These are phyloP conservation scores for Colletotrichum tropicale DNA, from an alignment of 2,329 filamentous ascomycete species.

Conservation along the genomic window DNA sequence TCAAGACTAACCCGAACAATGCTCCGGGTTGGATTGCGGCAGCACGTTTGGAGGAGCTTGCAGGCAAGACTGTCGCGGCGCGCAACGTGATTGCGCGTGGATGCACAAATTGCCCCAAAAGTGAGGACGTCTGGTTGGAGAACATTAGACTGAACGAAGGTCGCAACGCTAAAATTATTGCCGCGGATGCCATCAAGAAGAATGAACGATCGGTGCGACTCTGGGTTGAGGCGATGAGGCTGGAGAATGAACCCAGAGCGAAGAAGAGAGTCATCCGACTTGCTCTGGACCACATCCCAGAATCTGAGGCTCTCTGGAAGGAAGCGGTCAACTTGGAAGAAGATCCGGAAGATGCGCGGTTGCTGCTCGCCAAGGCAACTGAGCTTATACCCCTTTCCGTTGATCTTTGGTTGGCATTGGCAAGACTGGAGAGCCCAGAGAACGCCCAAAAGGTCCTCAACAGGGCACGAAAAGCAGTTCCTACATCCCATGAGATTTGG, in stretches of 20 bases:
- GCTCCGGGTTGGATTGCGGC: constrained; percentile 96
- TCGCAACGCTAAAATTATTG: constrained; percentile 94
- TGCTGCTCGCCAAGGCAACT: constrained; percentile 92
- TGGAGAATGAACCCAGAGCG: constrained; percentile 81
- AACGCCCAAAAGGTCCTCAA: constrained; percentile 96
- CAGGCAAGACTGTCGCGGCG: constrained; percentile 88
- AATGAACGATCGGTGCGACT: constrained; percentile 87
- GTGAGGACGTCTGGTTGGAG: constrained; percentile 94
- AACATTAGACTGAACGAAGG: constrained; percentile 92
- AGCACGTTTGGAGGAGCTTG: constrained; percentile 88
- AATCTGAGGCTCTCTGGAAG: constrained; percentile 98
- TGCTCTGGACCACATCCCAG: constrained; percentile 89
- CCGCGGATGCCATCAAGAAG: constrained; percentile 88
- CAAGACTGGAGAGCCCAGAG: constrained; percentile 85
- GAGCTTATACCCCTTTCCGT: constrained; percentile 94
- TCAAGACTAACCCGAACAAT: constrained; percentile 95
- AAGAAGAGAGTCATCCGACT: constrained; percentile 94
- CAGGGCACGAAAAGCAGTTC: constrained; percentile 90
- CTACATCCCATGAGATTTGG: constrained; percentile 95
- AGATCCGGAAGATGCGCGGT: constrained; percentile 82
- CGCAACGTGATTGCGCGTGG: constrained; percentile 87
- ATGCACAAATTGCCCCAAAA: constrained; percentile 90
- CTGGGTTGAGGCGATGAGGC: constrained; percentile 94
- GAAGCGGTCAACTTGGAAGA: constrained; percentile 96
- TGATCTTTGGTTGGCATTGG: constrained; percentile 93